Evolutionary conservation across 805 yeast genomes (phyloP), one percentile per base, ranked within the genome.

Genomic region (Isabelozyma pseudorhagii): DNA sequence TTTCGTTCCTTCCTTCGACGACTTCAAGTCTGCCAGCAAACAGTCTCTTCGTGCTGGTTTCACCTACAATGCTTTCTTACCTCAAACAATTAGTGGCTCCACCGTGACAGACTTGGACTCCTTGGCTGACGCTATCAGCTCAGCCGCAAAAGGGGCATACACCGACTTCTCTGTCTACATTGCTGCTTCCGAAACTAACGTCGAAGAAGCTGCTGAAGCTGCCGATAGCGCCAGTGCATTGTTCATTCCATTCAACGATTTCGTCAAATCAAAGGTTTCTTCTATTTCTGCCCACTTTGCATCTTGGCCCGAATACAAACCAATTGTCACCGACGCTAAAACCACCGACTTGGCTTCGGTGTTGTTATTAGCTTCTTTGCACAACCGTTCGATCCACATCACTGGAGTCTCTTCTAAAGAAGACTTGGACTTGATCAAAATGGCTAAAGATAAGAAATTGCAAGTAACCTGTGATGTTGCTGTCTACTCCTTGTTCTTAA

Each of bases 281-380:
- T 78, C 87, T 34, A 85, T 90, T 42, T 82, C 96, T 27, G 78
- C 86, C 29, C 96, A 89, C 59, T 83, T 91, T 61, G 83, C 85
- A 54, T 73, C 82, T 36, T 92, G 97, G 97, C 96, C 97, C 47
- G 76, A 78, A 46, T 70, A 70, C 60, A 91, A 90, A 74, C 93
- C 94, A 51, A 86, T 93, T 52, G 79, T 92, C 55, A 90, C 97
- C 40, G 97, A 93, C 70, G 97, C 98, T 45, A 84, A 82, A 66
- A 85, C 93, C 25, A 88, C 97, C 39, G 93, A 90, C 62, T 77
- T 93, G 62, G 98, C 98, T n/a, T 88, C 97, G 3, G 86, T 92
- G 42, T 75, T 93, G 66, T 79, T 93, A 62, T 77, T 93, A 71
- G 96, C 97, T 42, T 87, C 97, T 27, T 79, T 93, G 64, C 91